Conservation (phyloP, 83 land plant species). For the Thuja plicata region DNA sequence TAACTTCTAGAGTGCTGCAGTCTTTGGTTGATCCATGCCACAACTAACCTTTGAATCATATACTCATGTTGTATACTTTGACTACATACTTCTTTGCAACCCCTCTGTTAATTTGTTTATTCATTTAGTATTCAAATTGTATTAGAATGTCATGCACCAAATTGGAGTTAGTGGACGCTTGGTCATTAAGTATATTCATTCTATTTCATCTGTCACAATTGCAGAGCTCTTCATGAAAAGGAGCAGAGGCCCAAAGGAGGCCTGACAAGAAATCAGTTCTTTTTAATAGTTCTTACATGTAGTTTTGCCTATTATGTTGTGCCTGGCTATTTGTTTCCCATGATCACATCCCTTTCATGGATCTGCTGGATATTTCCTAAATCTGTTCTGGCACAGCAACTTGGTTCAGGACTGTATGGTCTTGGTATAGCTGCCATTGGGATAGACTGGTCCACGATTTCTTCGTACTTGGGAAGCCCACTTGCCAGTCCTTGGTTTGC, state of each 20-base stretch:
- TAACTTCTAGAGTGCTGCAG: not conserved
- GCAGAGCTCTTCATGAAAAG: constrained; percentile 83
- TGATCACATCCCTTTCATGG: constrained; percentile 77
- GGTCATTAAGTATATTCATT: not conserved
- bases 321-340: constrained; percentile 81
- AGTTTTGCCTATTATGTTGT: constrained; percentile 80
- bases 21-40: not conserved
- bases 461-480: constrained; percentile 84
- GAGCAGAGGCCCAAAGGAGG: constrained; percentile 62
- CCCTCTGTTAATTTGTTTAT: not conserved
- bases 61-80: not conserved
- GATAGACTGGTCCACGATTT: constrained; percentile 80
- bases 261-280: constrained; percentile 70
- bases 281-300: constrained; percentile 54
- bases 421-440: constrained; percentile 75
- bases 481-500: constrained; percentile 92
- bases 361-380: constrained; percentile 77
- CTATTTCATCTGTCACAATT: constrained; percentile 3
- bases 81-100: not conserved
- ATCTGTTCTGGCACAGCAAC: constrained; percentile 72
- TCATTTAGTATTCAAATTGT: not conserved
- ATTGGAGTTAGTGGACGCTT: not conserved
- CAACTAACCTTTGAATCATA: not conserved
- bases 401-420: constrained; percentile 84
- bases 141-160: not conserved